phyloP scores from a whole-genome alignment of 768 basidiomycete species.

The Pisolithus microcarpus region DNA sequence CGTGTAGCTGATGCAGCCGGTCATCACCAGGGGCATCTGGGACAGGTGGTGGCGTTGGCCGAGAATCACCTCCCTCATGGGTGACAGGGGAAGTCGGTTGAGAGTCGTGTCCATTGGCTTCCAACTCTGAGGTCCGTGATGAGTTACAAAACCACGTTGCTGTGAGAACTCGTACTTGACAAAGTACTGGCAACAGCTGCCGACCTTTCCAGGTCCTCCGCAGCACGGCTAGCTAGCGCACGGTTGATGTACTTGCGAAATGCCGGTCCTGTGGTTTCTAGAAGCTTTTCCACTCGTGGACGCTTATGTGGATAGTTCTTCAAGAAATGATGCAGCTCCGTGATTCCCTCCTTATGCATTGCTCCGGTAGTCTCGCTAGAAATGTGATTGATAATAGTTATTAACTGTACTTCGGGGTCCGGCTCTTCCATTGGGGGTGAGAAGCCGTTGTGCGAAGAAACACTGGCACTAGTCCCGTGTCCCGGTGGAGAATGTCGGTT shows the following conservation, averaged over 20 bases:
- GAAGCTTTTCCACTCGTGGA: slow-evolving; percentile 75
- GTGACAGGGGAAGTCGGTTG: slow-evolving; percentile 27
- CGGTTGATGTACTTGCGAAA: slow-evolving; percentile 90
- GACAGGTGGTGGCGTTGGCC: slow-evolving; percentile 25
- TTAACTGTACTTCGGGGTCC: slow-evolving; percentile 79
- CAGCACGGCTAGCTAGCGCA: slow-evolving; percentile 80
- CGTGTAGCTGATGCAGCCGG: slow-evolving; percentile 66
- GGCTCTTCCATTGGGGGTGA: slow-evolving; percentile 65
- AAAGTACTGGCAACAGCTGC: slow-evolving; percentile 79
- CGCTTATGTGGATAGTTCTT: slow-evolving; percentile 85
- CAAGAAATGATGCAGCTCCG: slow-evolving; percentile 88
- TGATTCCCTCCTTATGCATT: slow-evolving; percentile 89
- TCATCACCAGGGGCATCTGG: slow-evolving; percentile 44
- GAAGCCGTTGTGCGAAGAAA: slow-evolving; percentile 52
- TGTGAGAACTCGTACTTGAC: slow-evolving; percentile 49
- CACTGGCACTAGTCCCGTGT: slow-evolving; percentile 61
- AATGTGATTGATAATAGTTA: slow-evolving; percentile 78
- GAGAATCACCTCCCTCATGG: slow-evolving; percentile 27
- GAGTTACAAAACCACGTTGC: slow-evolving; percentile 1
- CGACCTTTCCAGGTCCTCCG: slow-evolving; percentile 75
- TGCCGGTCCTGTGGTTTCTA: slow-evolving; percentile 81
- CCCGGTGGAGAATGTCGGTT: slow-evolving; percentile 52
- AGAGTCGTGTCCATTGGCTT: slow-evolving; percentile 45
- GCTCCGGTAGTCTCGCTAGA: slow-evolving; percentile 85
- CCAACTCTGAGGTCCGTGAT: slow-evolving; percentile 42